Conservation (phyloP, 257 asterid species). For the Ilex aquifolium region DNA sequence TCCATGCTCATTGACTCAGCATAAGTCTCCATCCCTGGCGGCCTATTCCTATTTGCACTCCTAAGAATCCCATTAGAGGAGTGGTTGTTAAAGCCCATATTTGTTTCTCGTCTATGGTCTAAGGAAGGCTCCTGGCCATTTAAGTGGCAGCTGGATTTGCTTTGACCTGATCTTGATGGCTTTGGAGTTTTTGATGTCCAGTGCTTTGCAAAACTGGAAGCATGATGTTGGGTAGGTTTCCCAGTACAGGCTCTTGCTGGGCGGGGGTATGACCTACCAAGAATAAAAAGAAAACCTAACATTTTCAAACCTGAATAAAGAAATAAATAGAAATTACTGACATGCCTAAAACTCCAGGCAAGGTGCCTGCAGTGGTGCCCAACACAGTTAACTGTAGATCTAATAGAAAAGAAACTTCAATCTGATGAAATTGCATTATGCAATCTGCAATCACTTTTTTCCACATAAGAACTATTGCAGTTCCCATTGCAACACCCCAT, state of each 20-base stretch:
- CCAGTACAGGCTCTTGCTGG: constrained; percentile 22
- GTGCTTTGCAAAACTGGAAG: constrained; percentile 22
- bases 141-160: constrained; percentile 13
- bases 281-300: neutral
- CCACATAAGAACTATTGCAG: no score
- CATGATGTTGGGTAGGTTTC: constrained; percentile 30
- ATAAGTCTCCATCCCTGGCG: constrained; percentile 20
- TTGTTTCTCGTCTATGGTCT: constrained; percentile 16
- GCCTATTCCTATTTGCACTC: constrained; percentile 29
- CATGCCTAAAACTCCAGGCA: neutral
- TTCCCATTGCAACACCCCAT: no score
- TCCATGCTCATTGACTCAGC: constrained; percentile 22
- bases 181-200: constrained; percentile 29
- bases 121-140: constrained; percentile 16
- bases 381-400: no score
- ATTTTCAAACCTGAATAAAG: neutral
- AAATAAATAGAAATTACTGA: neutral
- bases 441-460: no score
- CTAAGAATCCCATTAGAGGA: constrained; percentile 22
- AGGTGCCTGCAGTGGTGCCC: no score
- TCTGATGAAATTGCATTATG: no score
- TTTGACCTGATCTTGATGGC: constrained; percentile 28
- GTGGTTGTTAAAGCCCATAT: constrained; percentile 6
- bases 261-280: constrained; percentile 61
- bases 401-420: no score